A percentile compares a stretch with the other conserved stretches of the same genome.
Conservation (phyloP, 306 rosid genomes). For the Quercus suber region DNA sequence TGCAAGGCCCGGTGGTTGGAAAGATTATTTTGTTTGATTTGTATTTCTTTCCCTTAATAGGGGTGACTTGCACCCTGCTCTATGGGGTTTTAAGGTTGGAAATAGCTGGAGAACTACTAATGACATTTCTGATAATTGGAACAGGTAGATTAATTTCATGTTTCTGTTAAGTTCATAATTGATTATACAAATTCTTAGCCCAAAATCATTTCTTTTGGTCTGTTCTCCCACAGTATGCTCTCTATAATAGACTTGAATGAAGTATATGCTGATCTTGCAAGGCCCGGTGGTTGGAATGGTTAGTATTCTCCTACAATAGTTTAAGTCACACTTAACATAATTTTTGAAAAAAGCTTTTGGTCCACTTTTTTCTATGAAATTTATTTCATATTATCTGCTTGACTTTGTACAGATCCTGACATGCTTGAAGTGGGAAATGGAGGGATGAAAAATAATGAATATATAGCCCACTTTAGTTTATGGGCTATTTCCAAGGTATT, state of each 20-base stretch:
- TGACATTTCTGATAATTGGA: conserved; percentile 85
- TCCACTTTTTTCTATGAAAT: neutral
- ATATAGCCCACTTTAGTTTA: conserved; percentile 86
- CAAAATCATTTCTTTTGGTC: neutral
- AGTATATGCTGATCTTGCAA: too few relatives aligned
- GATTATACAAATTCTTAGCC: neutral
- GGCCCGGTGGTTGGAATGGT: too few relatives aligned
- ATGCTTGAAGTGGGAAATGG: conserved; percentile 99
- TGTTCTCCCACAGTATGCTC: conserved; percentile 59
- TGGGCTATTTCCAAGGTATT: conserved; percentile 44
- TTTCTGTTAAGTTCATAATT: neutral
- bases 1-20: too few relatives aligned
- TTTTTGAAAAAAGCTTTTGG: neutral
- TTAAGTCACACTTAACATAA: too few relatives aligned
- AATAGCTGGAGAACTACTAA: conserved; percentile 89
- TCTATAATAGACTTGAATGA: conserved; percentile 70
- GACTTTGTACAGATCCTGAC: conserved; percentile 74
- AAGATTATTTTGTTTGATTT: conserved; percentile 1
- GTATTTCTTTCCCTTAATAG: conserved; percentile 22
- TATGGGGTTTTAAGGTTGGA: conserved; percentile 42
- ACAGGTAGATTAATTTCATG: conserved; percentile 45
- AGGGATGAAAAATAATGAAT: conserved; percentile 84
- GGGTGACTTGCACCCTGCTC: conserved; percentile 97
- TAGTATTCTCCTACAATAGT: too few relatives aligned
- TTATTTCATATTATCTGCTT: neutral